phyloP scores from a whole-genome alignment of 75 land plant genomes.

The Picea glauca region DNA sequence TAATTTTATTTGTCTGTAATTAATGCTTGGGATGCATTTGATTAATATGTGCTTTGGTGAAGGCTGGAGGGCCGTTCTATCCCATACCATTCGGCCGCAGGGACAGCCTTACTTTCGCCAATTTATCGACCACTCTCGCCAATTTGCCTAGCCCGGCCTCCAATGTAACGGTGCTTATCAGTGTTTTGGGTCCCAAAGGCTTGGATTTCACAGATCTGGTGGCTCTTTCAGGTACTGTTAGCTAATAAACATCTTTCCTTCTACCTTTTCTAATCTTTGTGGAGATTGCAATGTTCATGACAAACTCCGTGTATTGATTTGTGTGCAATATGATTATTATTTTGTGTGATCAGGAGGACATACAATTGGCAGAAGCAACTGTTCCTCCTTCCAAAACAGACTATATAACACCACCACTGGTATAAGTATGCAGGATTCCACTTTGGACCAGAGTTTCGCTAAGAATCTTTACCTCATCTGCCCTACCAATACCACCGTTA shows the following conservation, averaged over 20 bases:
- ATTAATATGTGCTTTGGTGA: no score
- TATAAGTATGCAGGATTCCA: background rate
- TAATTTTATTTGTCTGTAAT: no score
- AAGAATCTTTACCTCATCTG: conserved; percentile 29
- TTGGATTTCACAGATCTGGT: conserved; percentile 6
- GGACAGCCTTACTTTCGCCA: background rate
- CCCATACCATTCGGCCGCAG: background rate
- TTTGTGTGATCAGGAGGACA: conserved; percentile 20
- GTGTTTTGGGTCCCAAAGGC: background rate
- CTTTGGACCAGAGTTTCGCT: conserved; percentile 24
- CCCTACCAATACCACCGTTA: conserved; percentile 23
- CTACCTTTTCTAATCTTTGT: no score
- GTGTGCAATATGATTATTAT: background rate
- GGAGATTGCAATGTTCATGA: background rate
- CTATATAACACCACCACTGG: background rate
- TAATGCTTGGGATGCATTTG: no score
- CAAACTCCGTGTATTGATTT: background rate
- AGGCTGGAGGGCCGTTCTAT: conserved; percentile 5
- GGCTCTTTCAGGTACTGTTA: background rate
- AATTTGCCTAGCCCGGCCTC: conserved; percentile 14
- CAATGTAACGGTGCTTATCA: background rate
- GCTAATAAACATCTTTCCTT: no score
- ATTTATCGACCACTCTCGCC: background rate
- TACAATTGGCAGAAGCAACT: conserved; percentile 25
- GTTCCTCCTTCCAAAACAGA: conserved; percentile 12